Evolutionary conservation across 129 eudicot species (phyloP).

Genomic region (Mikania micrantha): DNA sequence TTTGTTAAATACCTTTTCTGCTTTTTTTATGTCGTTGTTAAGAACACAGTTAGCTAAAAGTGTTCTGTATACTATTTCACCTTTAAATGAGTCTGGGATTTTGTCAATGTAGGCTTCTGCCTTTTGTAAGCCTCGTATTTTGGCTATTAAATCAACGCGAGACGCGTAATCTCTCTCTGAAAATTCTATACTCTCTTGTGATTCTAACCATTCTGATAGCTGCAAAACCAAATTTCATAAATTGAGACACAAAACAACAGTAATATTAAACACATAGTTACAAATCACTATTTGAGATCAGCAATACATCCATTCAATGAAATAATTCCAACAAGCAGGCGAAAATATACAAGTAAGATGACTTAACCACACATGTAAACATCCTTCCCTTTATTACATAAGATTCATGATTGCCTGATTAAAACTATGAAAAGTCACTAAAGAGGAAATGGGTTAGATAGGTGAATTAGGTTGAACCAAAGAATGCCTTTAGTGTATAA

Average conservation of each 20-base stretch:
- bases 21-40: slow-evolving; percentile 36
- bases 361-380: too few relatives aligned
- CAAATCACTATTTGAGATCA: background rate
- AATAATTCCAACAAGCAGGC: too few relatives aligned
- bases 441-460: too few relatives aligned
- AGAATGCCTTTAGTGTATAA: too few relatives aligned
- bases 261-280: background rate
- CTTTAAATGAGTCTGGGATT: slow-evolving; percentile 53
- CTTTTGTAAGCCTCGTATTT: slow-evolving; percentile 54
- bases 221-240: slow-evolving; percentile 25
- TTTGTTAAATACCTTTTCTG: slow-evolving; percentile 62
- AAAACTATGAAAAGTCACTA: too few relatives aligned
- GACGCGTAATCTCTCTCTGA: slow-evolving; percentile 59
- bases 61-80: slow-evolving; percentile 61
- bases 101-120: slow-evolving; percentile 60
- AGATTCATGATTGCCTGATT: too few relatives aligned
- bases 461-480: too few relatives aligned
- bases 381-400: too few relatives aligned
- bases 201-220: slow-evolving; percentile 73
- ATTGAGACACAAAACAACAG: background rate
- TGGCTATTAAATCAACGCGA: slow-evolving; percentile 74
- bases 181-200: slow-evolving; percentile 35
- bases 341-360: too few relatives aligned
- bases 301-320: background rate
- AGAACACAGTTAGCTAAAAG: slow-evolving; percentile 56